Base-by-base conservation (phyloP, 2,329 filamentous ascomycete genomes). In the Penicillium corylophilum region DNA sequence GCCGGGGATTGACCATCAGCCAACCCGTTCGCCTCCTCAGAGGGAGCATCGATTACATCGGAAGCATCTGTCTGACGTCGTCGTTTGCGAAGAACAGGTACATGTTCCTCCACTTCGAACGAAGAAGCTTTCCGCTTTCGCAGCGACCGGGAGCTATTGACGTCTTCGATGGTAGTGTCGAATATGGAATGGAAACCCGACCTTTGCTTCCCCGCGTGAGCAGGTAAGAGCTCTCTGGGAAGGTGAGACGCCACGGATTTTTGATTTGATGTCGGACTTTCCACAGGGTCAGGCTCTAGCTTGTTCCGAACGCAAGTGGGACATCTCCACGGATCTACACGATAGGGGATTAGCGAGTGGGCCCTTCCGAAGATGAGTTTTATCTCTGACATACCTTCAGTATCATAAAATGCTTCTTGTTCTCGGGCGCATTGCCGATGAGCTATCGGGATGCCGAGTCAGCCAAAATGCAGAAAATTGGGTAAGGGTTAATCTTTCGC, bases 341-440 rank as follows among this genome's bases (percentile, higher is more conserved):
- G 82, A 86, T 62, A 36, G 28, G 20, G 68, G 67, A 26, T 76
- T 73, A 56, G 70, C 60, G 53, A 59, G 44, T 44, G 46, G 18
- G 22, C 24, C 36, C 26, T 8, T 29, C n/a, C 9, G 20, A 38
- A 44, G 5, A 38, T 2, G 40, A 20, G 6, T 39, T 4, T 24
- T 8, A 40, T 39, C 20, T 35, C 8, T 22, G 16, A 46, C 55
- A 46, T 80, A 91, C 89, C 82, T 70, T 86, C 81, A 55, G 83
- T 81, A 57, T 79, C 74, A 62, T 75, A 76, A 63, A 89, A 74
- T 57, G 83, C 83, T 53, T 82, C 82, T 68, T 84, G 82, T 68
- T 88, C 83, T 67, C 87, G 85, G 52, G 90, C 92, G 74, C 93
- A 96, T 81, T 94, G 88, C 71, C 88, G 86, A 77, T 97, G 93